Percentiles rank a stretch among this genome's conserved stretches.
These are phyloP conservation scores for Phytopythium litorale DNA, from an alignment of 352 stramenopile species.

Conservation along the genomic window DNA sequence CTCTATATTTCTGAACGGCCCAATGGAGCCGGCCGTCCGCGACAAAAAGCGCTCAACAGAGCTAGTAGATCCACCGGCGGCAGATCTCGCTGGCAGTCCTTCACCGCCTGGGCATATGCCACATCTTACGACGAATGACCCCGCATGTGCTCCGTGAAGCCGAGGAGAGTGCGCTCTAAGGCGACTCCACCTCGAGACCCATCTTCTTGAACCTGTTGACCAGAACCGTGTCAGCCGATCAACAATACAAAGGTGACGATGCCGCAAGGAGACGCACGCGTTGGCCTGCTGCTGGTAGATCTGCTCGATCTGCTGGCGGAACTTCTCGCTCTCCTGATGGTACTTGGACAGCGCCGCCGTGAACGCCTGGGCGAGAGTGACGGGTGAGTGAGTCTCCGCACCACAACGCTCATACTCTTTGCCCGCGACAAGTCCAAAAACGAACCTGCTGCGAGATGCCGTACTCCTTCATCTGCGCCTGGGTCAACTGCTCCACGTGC, in stretches of 20 bases:
- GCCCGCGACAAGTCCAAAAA: not conserved
- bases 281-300: constrained; percentile 69
- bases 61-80: not conserved
- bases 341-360: constrained; percentile 68
- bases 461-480: constrained; percentile 59
- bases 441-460: constrained; percentile 55
- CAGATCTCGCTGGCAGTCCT: not conserved
- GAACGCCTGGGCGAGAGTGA: constrained; percentile 35
- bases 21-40: not conserved
- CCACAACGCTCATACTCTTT: not conserved
- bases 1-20: constrained; percentile 5
- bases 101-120: not conserved
- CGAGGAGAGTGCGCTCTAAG: constrained; percentile 17
- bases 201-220: constrained; percentile 59
- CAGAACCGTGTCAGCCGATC: constrained; percentile 1
- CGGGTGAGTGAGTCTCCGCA: not conserved
- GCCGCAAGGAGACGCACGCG: constrained; percentile 34
- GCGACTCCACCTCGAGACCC: constrained; percentile 52
- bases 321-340: constrained; percentile 51
- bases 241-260: not conserved
- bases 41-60: not conserved
- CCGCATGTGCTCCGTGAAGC: not conserved
- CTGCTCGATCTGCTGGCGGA: constrained; percentile 65
- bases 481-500: constrained; percentile 67
- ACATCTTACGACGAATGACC: not conserved